Conservation (phyloP, 2,329 filamentous ascomycete species). For the Diaporthe caulivora region DNA sequence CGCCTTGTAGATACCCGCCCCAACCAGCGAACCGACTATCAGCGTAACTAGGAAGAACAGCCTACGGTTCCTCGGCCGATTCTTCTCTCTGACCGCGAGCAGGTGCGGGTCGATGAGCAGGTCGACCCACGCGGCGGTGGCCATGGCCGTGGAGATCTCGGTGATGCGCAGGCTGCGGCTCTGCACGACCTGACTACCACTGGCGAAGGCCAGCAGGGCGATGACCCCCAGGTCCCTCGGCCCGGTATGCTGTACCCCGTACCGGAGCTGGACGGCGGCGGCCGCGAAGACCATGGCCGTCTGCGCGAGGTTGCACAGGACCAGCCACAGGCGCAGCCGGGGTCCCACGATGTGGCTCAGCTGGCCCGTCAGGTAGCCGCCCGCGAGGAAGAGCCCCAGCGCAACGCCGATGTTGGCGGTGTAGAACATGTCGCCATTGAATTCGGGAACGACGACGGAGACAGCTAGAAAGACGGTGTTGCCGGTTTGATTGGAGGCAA, state of each 20-base stretch:
- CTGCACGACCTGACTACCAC: slow-evolving; percentile 71
- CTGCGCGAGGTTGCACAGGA: slow-evolving; percentile 67
- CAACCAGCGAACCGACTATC: slow-evolving; percentile 61
- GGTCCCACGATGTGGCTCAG: slow-evolving; percentile 65
- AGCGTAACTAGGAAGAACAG: slow-evolving; percentile 62
- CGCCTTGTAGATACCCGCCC: slow-evolving; percentile 61
- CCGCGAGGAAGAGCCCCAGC: slow-evolving; percentile 67
- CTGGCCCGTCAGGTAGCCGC: slow-evolving; percentile 69
- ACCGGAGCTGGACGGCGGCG: slow-evolving; percentile 59
- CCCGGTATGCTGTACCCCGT: slow-evolving; percentile 53
- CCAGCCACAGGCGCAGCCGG: slow-evolving; percentile 64
- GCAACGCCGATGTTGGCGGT: slow-evolving; percentile 67
- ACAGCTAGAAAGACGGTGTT: slow-evolving; percentile 72
- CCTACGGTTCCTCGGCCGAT: slow-evolving; percentile 63
- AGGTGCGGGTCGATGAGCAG: slow-evolving; percentile 67
- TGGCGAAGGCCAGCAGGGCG: slow-evolving; percentile 65
- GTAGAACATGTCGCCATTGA: slow-evolving; percentile 62
- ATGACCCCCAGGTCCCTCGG: slow-evolving; percentile 58
- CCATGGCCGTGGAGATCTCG: slow-evolving; percentile 75
- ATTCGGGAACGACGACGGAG: slow-evolving; percentile 62
- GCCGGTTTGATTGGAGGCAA: slow-evolving; percentile 75
- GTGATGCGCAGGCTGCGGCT: slow-evolving; percentile 66
- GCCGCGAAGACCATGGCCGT: slow-evolving; percentile 66
- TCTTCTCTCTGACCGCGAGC: slow-evolving; percentile 53
- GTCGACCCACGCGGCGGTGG: slow-evolving; percentile 73